Base-by-base conservation (phyloP, 768 basidiomycete species). In the Rhodosporidiobolus odoratus region DNA sequence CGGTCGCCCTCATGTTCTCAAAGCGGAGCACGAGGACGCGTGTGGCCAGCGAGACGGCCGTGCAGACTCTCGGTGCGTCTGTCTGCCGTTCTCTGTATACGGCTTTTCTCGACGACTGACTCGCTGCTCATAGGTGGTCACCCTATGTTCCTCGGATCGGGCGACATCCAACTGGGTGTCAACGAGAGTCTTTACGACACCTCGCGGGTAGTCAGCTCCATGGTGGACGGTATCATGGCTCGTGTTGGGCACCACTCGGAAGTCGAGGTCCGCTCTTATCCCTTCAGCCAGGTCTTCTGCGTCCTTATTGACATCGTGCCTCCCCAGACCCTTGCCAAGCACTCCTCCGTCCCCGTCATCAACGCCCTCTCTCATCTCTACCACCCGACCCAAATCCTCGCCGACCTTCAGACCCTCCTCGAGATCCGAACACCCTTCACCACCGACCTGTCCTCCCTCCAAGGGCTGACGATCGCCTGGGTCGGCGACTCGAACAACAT, bases 221-320 rank as follows among this genome's bases (percentile, higher is more conserved):
- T 98, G 94, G 90, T 89, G 66, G 88, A 97, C 80, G 96, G 94
- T 21, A 91, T 98, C 65, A 95, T 98, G 82, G 95, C 96, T 34
- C 88, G 96, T 56, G 94, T 99, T 6, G 92, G 92, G 7, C 89
- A 85, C 37, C 96, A 99, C 80, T 83, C 84, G 2, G 96, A 99
- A 79, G 88, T 98, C 58, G 94, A 95, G 85, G 93, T 91, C 63
- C 53, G 84, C 79, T 5, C 27, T 32, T 12, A 19, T 45, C 35
- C 12, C 48, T 25, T 10, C 48, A 50, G 9, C n/a, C 48, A 23
- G 12, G 16, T 43, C n/a, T 27, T n/a, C n/a, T 40, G 4, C 45
- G 25, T 37, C 2, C 47, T 17, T 23, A 32, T 62, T 45, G 61
- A 64, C 45, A 8, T 32, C 12, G 23, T 35, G 25, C 17, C 32